Conservation (phyloP, 225 moss, liverwort and hornwort species). For the Thuidium tamariscinum region DNA sequence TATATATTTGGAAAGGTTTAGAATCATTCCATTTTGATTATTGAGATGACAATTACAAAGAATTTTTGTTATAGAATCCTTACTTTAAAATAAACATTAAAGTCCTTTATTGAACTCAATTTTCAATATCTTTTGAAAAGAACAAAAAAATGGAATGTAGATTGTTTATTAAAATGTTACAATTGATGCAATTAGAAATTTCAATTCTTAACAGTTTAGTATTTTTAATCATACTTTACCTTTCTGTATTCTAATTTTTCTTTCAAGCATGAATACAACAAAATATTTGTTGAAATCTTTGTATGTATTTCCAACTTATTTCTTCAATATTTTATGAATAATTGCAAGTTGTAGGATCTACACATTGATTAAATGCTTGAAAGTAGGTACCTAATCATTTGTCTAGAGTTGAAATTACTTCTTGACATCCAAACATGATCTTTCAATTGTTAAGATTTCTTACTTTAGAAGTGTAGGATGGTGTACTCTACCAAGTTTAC, state of each 20-base stretch:
- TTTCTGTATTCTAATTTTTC: not conserved
- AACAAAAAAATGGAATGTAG: not conserved
- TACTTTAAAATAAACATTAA: not conserved
- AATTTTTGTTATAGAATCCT: not conserved
- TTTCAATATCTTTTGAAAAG: not conserved
- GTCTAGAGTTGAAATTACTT: not conserved
- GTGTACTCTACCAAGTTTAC: rapidly evolving
- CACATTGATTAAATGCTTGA: not conserved
- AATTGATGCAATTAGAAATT: not conserved
- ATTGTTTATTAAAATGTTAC: not conserved
- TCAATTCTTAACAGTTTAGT: not conserved
- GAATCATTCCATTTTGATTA: too few species aligned
- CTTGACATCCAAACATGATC: not conserved
- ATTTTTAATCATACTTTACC: not conserved
- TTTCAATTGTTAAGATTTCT: not conserved
- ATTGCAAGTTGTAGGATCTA: not conserved
- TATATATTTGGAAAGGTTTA: too few species aligned
- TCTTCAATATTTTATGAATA: not conserved
- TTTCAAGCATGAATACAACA: not conserved
- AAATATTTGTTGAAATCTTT: not conserved
- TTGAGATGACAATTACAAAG: not conserved
- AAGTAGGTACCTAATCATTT: not conserved
- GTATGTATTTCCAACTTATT: not conserved
- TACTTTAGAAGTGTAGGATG: not conserved
- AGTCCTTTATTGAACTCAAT: not conserved